phyloP scores from a whole-genome alignment of 83 land plant genomes.

The Picea engelmannii region DNA sequence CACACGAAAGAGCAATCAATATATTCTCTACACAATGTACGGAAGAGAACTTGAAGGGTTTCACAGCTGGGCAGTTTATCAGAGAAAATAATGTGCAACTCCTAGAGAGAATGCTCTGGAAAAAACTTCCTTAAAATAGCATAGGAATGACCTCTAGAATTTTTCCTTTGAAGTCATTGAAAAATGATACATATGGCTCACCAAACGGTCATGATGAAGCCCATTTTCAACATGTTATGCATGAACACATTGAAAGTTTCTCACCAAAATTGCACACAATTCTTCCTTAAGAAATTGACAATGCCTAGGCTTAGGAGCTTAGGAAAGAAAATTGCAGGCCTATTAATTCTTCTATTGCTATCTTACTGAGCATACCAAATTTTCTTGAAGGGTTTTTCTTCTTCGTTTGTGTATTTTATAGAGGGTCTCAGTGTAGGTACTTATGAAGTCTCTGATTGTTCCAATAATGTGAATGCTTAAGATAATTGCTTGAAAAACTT shows the following conservation, averaged over 20 bases:
- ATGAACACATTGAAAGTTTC: conserved; percentile 63
- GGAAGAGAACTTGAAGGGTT: too few species aligned
- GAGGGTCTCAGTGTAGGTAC: too few species aligned
- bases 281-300: conserved; percentile 67
- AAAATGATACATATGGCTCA: too few species aligned
- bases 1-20: too few species aligned
- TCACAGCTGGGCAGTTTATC: too few species aligned
- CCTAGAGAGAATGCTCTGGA: too few species aligned
- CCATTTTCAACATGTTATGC: conserved; percentile 56
- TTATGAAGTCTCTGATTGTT: conserved; percentile 3
- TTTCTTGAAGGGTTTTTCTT: background rate
- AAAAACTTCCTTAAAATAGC: too few species aligned
- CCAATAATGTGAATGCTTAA: background rate
- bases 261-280: conserved; percentile 51
- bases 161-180: too few species aligned
- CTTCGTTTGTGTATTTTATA: background rate
- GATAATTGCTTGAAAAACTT: conserved; percentile 12
- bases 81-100: too few species aligned
- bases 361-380: conserved; percentile 16
- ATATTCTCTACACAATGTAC: too few species aligned
- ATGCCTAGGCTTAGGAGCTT: conserved; percentile 66
- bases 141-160: too few species aligned
- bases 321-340: conserved; percentile 70
- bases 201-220: conserved; percentile 26
- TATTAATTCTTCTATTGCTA: conserved; percentile 52